Conservation (phyloP, 2,329 filamentous ascomycete genomes). For the Cladosporium sp. region DNA sequence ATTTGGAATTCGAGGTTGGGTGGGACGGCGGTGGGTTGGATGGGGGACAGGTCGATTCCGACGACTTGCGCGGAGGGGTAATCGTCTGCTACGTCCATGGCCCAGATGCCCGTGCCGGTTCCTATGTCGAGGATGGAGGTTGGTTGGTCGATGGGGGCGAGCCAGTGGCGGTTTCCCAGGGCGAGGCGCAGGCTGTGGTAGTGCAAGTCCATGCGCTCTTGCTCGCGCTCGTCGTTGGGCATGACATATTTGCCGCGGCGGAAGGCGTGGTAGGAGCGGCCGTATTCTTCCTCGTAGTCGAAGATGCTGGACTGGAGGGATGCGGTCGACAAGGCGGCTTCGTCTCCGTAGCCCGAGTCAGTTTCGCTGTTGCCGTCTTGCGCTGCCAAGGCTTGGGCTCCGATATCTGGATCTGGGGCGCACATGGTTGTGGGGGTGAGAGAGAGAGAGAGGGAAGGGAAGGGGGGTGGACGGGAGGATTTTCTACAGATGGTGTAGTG, state of each 20-base stretch:
- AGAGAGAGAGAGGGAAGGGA: background rate
- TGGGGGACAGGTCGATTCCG: slow-evolving; percentile 25
- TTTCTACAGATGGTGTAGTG: background rate
- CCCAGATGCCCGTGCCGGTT: slow-evolving; percentile 27
- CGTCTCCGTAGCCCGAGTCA: slow-evolving; percentile 19
- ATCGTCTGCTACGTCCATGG: slow-evolving; percentile 31
- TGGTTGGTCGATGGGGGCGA: slow-evolving; percentile 16
- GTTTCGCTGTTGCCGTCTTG: slow-evolving; percentile 10
- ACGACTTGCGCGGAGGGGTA: slow-evolving; percentile 21
- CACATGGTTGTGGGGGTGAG: background rate
- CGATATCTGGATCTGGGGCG: slow-evolving; percentile 3
- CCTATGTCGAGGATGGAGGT: slow-evolving; percentile 18
- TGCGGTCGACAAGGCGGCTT: slow-evolving; percentile 16
- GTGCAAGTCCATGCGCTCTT: slow-evolving; percentile 23
- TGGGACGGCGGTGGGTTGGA: slow-evolving; percentile 25
- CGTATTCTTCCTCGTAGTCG: slow-evolving; percentile 22
- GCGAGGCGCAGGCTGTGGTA: slow-evolving; percentile 19
- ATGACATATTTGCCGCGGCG: slow-evolving; percentile 21
- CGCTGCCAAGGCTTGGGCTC: slow-evolving; percentile 9
- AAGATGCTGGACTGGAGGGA: slow-evolving; percentile 20
- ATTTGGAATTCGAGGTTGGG: slow-evolving; percentile 25
- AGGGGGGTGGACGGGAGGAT: background rate
- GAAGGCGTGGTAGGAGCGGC: slow-evolving; percentile 22
- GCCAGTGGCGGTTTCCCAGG: slow-evolving; percentile 16
- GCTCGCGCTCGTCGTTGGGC: slow-evolving; percentile 25